Conservation (phyloP, 495 filamentous ascomycete genomes). For the Ascobolus immersus region DNA sequence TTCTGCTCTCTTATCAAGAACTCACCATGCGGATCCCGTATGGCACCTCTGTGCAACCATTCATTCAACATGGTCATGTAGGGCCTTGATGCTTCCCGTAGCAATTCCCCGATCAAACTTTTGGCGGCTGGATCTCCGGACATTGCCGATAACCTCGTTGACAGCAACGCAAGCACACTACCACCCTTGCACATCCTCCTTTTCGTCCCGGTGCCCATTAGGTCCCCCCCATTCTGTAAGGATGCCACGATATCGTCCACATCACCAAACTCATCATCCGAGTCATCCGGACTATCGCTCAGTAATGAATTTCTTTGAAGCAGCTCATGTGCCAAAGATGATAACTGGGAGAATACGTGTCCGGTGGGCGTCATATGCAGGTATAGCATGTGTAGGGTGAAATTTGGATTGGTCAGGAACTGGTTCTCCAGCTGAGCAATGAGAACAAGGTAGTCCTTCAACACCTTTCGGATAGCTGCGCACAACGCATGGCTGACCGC, state of each 20-base stretch:
- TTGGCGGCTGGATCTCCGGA: constrained; percentile 78
- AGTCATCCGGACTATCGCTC: constrained; percentile 60
- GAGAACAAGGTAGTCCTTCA: constrained; percentile 82
- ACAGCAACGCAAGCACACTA: constrained; percentile 59
- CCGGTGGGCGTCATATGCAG: constrained; percentile 70
- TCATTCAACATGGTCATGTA: constrained; percentile 98
- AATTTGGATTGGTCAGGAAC: constrained; percentile 57
- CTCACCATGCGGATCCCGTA: constrained; percentile 79
- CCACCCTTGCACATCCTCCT: constrained; percentile 92
- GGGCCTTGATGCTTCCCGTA: constrained; percentile 70
- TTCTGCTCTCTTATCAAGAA: constrained; percentile 91
- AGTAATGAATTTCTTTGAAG: constrained; percentile 64
- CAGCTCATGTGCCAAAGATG: constrained; percentile 63
- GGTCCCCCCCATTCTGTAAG: constrained; percentile 50
- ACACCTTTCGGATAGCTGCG: constrained; percentile 64
- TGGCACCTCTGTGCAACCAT: constrained; percentile 89
- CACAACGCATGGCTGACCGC: constrained; percentile 92
- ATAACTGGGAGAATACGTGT: constrained; percentile 72
- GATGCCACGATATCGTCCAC: constrained; percentile 75
- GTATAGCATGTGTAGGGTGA: constrained; percentile 78
- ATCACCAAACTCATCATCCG: constrained; percentile 54
- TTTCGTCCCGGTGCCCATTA: constrained; percentile 40
- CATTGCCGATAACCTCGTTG: constrained; percentile 59
- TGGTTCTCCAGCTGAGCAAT: constrained; percentile 83
- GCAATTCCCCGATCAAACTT: constrained; percentile 46